Percentiles rank a stretch among this genome's conserved stretches.
Evolutionary conservation across 2,329 filamentous ascomycete genomes (phyloP).

Genomic region (Coniochaeta pulveracea): DNA sequence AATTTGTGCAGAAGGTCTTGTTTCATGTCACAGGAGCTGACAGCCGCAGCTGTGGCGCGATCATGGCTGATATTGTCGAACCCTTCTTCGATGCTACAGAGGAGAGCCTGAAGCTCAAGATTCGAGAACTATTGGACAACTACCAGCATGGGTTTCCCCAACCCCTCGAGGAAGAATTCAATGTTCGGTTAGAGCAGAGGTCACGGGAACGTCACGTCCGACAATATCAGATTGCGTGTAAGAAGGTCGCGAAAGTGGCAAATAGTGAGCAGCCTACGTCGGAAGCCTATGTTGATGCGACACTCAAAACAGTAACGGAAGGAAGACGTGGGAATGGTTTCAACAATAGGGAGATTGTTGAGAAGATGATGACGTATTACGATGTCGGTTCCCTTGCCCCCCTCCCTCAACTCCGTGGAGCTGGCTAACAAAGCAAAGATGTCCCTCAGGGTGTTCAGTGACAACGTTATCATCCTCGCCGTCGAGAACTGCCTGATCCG

Average conservation of each 20-base stretch:
- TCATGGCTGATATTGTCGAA: background rate
- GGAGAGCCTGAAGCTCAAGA: background rate
- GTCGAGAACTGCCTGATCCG: slow-evolving; percentile 1
- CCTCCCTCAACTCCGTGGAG: too few species aligned
- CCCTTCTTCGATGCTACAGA: background rate
- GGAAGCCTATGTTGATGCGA: too few species aligned
- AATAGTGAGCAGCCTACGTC: too few species aligned
- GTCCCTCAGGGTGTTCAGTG: background rate
- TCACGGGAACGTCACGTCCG: background rate
- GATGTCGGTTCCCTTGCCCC: background rate
- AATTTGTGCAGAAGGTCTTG: background rate
- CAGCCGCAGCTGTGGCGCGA: background rate
- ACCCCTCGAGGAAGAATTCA: background rate
- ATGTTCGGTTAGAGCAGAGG: background rate
- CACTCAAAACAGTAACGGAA: too few species aligned
- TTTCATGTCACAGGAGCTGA: background rate
- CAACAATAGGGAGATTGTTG: background rate
- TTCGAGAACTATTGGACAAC: background rate
- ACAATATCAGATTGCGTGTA: background rate
- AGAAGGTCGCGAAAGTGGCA: background rate
- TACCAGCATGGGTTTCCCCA: background rate
- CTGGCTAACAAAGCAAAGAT: too few species aligned
- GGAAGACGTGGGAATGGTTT: too few species aligned
- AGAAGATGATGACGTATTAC: background rate
- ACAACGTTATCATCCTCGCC: slow-evolving; percentile 3